Evolutionary conservation across 768 basidiomycete genomes (phyloP).

Genomic region (Coprinellus micaceus): DNA sequence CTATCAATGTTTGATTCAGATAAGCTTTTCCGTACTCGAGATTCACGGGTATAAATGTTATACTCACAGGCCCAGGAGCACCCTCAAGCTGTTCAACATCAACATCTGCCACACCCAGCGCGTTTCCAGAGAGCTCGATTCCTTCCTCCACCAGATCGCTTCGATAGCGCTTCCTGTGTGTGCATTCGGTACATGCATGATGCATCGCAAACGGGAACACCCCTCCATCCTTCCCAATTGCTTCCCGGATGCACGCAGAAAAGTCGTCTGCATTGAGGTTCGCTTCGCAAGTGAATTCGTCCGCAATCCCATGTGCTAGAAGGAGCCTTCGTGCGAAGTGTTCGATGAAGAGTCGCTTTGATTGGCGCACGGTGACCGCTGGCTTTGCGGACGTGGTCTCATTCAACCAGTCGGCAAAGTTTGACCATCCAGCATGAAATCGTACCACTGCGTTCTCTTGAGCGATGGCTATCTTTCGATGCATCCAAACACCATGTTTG

Average conservation of each 20-base stretch:
- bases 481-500: constrained; percentile 23
- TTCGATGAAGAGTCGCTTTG: constrained; percentile 25
- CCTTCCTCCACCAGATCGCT: constrained; percentile 14
- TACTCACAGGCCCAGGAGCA: not conserved
- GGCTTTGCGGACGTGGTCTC: constrained; percentile 5
- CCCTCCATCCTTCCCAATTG: constrained; percentile 18
- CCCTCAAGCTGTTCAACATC: not conserved
- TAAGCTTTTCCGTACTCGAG: too few species aligned
- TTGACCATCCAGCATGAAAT: constrained; percentile 27
- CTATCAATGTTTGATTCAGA: too few species aligned
- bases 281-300: constrained; percentile 13
- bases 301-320: constrained; percentile 10
- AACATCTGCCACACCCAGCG: not conserved
- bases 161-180: constrained; percentile 21
- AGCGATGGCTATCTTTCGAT: constrained; percentile 18
- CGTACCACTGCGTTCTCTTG: constrained; percentile 23
- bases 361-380: constrained; percentile 19
- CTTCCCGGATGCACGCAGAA: constrained; percentile 7
- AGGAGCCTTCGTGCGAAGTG: constrained; percentile 22
- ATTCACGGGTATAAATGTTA: too few species aligned
- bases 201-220: constrained; percentile 7
- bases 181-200: constrained; percentile 18
- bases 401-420: constrained; percentile 26
- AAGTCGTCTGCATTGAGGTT: constrained; percentile 15
- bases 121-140: not conserved